These are phyloP conservation scores for Thielaviopsis ethacetica DNA, from an alignment of 2,329 filamentous ascomycete species.

Conservation along the genomic window DNA sequence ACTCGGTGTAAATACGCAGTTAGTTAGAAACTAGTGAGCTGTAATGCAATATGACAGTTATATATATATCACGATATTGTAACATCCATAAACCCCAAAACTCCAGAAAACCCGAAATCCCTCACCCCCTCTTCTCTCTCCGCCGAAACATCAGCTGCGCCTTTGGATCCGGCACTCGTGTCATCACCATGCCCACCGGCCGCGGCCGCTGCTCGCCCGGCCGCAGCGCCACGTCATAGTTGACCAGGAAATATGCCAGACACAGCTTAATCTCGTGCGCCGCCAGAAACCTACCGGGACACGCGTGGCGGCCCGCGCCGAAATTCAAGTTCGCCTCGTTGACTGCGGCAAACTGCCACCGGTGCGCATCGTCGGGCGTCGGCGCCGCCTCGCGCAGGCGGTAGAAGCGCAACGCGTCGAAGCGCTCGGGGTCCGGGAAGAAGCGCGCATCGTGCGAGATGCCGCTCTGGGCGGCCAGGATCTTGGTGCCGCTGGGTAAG, in stretches of 20 bases:
- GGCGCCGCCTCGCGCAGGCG: conserved; percentile 21
- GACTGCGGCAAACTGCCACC: conserved; percentile 28
- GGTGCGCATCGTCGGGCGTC: conserved; percentile 22
- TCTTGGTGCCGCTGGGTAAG: conserved; percentile 26
- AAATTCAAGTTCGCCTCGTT: conserved; percentile 29
- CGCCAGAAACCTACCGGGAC: conserved; percentile 32
- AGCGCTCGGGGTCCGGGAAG: conserved; percentile 25
- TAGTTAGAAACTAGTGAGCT: too few relatives aligned
- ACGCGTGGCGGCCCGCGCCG: conserved; percentile 30
- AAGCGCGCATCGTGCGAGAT: conserved; percentile 25
- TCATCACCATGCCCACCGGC: conserved; percentile 24
- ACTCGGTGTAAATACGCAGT: too few relatives aligned
- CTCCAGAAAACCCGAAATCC: neutral
- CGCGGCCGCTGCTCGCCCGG: conserved; percentile 23
- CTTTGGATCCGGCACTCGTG: conserved; percentile 25
- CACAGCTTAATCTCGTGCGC: conserved; percentile 29
- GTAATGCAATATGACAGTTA: too few relatives aligned
- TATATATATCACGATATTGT: too few relatives aligned
- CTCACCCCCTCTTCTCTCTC: conserved; percentile 14
- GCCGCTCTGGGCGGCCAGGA: conserved; percentile 25
- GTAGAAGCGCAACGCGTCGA: conserved; percentile 35
- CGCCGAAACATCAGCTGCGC: conserved; percentile 25
- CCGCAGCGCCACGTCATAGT: conserved; percentile 26
- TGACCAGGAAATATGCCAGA: conserved; percentile 25
- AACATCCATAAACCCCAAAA: too few relatives aligned